Evolutionary conservation across 352 stramenopile species (phyloP).

Genomic region (Globisporangium apiculatum): DNA sequence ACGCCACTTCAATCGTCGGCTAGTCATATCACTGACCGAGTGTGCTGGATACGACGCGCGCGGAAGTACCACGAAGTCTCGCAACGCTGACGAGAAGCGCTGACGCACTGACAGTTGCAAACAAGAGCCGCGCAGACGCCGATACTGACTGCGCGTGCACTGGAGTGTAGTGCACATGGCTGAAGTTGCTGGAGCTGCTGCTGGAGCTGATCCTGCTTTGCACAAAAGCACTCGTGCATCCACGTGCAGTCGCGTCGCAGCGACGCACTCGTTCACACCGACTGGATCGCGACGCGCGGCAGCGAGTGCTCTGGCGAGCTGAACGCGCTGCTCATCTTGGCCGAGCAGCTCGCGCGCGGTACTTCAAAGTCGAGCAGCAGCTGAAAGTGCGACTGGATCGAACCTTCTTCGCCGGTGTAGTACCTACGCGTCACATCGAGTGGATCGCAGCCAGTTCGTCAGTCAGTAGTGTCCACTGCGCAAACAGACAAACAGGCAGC

Average conservation of each 20-base stretch:
- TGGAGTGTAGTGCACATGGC: no score
- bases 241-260: not conserved
- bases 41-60: no score
- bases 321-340: slow-evolving; percentile 1
- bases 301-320: slow-evolving; percentile 29
- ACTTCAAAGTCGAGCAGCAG: slow-evolving; percentile 33
- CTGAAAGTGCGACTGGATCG: slow-evolving; percentile 30
- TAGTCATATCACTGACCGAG: no score
- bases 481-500: slow-evolving; percentile 1
- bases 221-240: no score
- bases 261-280: not conserved
- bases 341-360: slow-evolving; percentile 10
- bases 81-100: no score
- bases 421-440: slow-evolving; percentile 18
- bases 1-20: no score
- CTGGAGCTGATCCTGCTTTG: no score
- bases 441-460: not conserved
- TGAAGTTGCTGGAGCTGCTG: no score
- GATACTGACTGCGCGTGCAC: no score
- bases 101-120: no score
- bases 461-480: not conserved
- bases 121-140: no score
- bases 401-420: slow-evolving; percentile 23
- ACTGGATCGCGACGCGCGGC: slow-evolving; percentile 22
- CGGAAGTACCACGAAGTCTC: no score